Percentiles rank a stretch among this genome's conserved stretches.
phyloP scores from a whole-genome alignment of 2,329 filamentous ascomycete genomes.

The Neocucurbitaria cava region DNA sequence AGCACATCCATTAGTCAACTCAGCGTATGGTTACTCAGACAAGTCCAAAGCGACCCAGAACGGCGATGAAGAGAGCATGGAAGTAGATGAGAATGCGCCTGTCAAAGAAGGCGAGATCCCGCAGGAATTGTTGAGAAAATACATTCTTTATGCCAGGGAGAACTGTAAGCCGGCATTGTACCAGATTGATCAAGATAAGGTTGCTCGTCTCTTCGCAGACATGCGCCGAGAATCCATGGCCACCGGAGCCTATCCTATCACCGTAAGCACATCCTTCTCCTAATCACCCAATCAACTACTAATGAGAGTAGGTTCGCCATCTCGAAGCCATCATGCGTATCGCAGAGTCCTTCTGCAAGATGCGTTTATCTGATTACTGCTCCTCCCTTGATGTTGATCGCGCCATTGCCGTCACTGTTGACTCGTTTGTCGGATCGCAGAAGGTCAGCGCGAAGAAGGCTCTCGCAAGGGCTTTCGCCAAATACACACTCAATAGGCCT shows the following conservation, averaged over 20 bases:
- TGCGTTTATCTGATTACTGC: constrained; percentile 97
- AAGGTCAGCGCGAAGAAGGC: constrained; percentile 99
- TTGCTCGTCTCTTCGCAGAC: constrained; percentile 91
- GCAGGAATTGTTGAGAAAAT: constrained; percentile 91
- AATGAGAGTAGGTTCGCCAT: constrained; percentile 79
- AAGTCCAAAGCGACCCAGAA: constrained; percentile 30
- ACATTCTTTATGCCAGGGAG: constrained; percentile 93
- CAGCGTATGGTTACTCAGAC: constrained; percentile 40
- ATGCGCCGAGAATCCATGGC: constrained; percentile 93
- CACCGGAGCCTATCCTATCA: constrained; percentile 97
- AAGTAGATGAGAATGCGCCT: constrained; percentile 58
- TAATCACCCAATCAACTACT: constrained; percentile 8
- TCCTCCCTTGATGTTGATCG: constrained; percentile 90
- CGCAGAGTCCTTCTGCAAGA: constrained; percentile 92
- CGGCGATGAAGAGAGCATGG: constrained; percentile 58
- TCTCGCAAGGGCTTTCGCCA: constrained; percentile 90
- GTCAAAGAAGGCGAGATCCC: constrained; percentile 76
- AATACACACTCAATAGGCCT: constrained; percentile 69
- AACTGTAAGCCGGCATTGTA: constrained; percentile 91
- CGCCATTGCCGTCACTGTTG: constrained; percentile 94
- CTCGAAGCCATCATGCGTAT: constrained; percentile 98
- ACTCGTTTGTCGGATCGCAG: constrained; percentile 94
- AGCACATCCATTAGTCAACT: constrained; percentile 71
- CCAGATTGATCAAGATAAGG: constrained; percentile 97
- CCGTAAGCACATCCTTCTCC: constrained; percentile 65